These are phyloP conservation scores for Chaetomium strumarium DNA, from an alignment of 2,329 filamentous ascomycete species.

Conservation along the genomic window DNA sequence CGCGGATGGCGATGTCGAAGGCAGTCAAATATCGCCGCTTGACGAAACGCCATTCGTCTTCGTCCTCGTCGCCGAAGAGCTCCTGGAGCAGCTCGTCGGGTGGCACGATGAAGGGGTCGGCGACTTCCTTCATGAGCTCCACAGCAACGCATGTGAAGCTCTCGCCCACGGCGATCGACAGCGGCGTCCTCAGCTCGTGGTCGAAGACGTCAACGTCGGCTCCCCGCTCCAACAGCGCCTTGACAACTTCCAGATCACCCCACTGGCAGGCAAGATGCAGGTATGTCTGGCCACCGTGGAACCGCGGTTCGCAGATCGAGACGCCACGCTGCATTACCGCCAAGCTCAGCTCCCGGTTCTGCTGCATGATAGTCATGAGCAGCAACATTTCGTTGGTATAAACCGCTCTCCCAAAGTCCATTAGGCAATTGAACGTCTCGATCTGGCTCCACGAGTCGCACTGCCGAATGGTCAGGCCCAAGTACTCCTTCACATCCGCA, in stretches of 20 bases:
- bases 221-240: constrained; percentile 21
- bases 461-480: constrained; percentile 21
- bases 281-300: constrained; percentile 21
- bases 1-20: constrained; percentile 23
- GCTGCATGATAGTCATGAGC: constrained; percentile 18
- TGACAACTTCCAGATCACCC: constrained; percentile 18
- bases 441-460: constrained; percentile 20
- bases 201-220: constrained; percentile 24
- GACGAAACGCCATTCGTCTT: constrained; percentile 15
- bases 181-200: constrained; percentile 19
- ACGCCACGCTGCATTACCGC: constrained; percentile 22
- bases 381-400: constrained; percentile 22
- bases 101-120: constrained; percentile 22
- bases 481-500: constrained; percentile 16
- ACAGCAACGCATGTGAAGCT: constrained; percentile 11
- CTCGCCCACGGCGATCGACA: constrained; percentile 20
- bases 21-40: constrained; percentile 19
- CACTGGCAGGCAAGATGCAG: constrained; percentile 23
- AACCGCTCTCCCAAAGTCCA: constrained; percentile 18
- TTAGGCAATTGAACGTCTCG: constrained; percentile 20
- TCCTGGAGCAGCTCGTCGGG: constrained; percentile 18
- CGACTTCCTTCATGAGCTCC: constrained; percentile 21
- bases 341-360: constrained; percentile 20
- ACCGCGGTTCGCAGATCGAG: constrained; percentile 15
- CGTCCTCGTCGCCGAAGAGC: constrained; percentile 10